These are phyloP conservation scores for Maudiozyma saulgeensis DNA, from an alignment of 805 yeast species.

Conservation along the genomic window DNA sequence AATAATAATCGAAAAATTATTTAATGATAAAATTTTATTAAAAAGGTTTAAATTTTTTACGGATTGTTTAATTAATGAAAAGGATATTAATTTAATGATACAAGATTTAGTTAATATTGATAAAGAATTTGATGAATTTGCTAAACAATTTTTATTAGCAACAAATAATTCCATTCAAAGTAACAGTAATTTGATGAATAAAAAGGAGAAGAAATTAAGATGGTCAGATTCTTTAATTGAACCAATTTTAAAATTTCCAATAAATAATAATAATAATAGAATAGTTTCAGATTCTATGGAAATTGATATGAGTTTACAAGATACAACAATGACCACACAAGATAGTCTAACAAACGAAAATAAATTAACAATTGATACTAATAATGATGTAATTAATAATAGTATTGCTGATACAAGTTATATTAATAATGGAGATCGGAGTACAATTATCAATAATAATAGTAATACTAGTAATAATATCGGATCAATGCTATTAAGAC, in stretches of 20 bases:
- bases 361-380: neutral
- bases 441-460: neutral
- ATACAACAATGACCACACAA: conserved; percentile 6
- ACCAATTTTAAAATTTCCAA: neutral
- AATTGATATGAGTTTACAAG: conserved; percentile 19
- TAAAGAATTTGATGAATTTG: conserved; percentile 30
- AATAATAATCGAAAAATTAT: conserved; percentile 42
- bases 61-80: conserved; percentile 11
- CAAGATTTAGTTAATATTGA: conserved; percentile 28
- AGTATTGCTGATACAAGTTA: neutral
- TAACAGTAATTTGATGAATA: no score
- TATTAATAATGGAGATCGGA: neutral
- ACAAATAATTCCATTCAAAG: neutral
- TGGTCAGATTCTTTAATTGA: conserved; percentile 2
- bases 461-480: neutral
- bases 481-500: neutral
- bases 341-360: neutral
- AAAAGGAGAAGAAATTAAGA: no score
- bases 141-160: conserved; percentile 7
- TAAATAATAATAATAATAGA: neutral
- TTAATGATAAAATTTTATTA: conserved; percentile 22
- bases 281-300: conserved; percentile 4
- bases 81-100: conserved; percentile 16
- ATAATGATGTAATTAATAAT: neutral
- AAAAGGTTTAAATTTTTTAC: conserved; percentile 19